phyloP scores from a whole-genome alignment of 805 yeast genomes.

The Spathaspora arborariae region DNA sequence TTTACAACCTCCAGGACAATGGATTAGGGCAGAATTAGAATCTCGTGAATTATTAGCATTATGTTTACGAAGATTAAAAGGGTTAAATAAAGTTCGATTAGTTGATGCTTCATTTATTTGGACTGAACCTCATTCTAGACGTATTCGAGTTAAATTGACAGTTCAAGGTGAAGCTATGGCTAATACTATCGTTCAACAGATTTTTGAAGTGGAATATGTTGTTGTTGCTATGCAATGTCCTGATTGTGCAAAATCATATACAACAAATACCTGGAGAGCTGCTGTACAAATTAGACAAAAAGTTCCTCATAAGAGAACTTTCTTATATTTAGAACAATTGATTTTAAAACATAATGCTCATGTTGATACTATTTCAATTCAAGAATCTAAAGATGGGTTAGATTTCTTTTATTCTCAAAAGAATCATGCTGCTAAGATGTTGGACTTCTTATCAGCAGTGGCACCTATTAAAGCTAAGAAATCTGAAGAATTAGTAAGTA shows the following conservation, averaged over 20 bases:
- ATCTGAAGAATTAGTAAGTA: conserved; percentile 87
- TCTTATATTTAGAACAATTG: conserved; percentile 90
- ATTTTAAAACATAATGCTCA: conserved; percentile 92
- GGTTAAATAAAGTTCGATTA: conserved; percentile 78
- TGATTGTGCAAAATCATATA: conserved; percentile 96
- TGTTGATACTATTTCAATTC: conserved; percentile 86
- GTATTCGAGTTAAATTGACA: conserved; percentile 85
- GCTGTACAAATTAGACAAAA: conserved; percentile 97
- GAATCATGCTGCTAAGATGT: conserved; percentile 91
- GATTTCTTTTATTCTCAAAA: conserved; percentile 88
- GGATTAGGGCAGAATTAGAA: conserved; percentile 89
- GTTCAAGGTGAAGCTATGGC: conserved; percentile 96
- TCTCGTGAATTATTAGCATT: conserved; percentile 89
- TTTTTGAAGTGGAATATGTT: conserved; percentile 89
- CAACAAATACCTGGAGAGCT: conserved; percentile 98
- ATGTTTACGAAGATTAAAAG: conserved; percentile 83
- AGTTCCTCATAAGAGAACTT: conserved; percentile 94
- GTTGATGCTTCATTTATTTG: conserved; percentile 94
- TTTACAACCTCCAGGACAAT: conserved; percentile 89
- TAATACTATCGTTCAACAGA: conserved; percentile 88
- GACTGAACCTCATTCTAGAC: conserved; percentile 99
- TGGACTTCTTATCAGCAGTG: conserved; percentile 81
- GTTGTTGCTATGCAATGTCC: conserved; percentile 97
- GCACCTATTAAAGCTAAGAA: conserved; percentile 80
- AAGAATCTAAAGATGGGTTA: conserved; percentile 89